phyloP scores from a whole-genome alignment of 768 basidiomycete genomes.

The Agaricus sinodeliciosus region DNA sequence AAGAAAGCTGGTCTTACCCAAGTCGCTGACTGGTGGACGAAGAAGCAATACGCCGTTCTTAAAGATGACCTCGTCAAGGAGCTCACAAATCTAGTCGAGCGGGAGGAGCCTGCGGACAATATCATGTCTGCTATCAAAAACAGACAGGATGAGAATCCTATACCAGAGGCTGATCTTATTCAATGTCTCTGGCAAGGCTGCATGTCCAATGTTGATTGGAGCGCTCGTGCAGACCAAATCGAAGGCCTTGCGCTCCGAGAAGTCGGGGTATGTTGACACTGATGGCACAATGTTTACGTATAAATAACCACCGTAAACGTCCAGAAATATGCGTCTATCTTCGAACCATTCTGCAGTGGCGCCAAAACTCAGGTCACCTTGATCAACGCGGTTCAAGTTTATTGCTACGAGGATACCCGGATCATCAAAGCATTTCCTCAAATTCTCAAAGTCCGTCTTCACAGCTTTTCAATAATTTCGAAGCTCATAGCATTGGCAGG shows the following conservation, averaged over 20 bases:
- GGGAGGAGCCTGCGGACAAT: conserved; percentile 60
- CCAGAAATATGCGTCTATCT: conserved; percentile 76
- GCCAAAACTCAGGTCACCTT: conserved; percentile 90
- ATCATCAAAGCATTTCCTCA: conserved; percentile 94
- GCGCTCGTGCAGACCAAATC: conserved; percentile 85
- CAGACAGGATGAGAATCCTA: conserved; percentile 70
- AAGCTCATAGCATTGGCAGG: conserved; percentile 35
- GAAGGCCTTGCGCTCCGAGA: conserved; percentile 85
- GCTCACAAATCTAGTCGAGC: conserved; percentile 63
- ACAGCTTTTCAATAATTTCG: not conserved
- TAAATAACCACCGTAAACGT: not conserved
- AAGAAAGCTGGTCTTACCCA: conserved; percentile 68
- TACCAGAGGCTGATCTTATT: conserved; percentile 81
- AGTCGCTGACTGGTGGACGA: conserved; percentile 92
- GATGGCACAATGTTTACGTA: not conserved
- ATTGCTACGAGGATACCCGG: conserved; percentile 95
- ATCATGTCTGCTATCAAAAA: conserved; percentile 68
- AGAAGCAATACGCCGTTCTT: conserved; percentile 78
- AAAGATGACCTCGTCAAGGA: conserved; percentile 71
- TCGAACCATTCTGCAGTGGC: conserved; percentile 86
- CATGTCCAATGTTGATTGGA: conserved; percentile 84
- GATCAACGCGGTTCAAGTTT: conserved; percentile 92
- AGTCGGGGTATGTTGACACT: conserved; percentile 59
- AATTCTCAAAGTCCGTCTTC: conserved; percentile 68
- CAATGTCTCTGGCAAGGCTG: conserved; percentile 91